Evolutionary conservation across 2,329 filamentous ascomycete species (phyloP), one percentile per base, ranked within the genome.

Genomic region (Chrysosporium keratinophilum): DNA sequence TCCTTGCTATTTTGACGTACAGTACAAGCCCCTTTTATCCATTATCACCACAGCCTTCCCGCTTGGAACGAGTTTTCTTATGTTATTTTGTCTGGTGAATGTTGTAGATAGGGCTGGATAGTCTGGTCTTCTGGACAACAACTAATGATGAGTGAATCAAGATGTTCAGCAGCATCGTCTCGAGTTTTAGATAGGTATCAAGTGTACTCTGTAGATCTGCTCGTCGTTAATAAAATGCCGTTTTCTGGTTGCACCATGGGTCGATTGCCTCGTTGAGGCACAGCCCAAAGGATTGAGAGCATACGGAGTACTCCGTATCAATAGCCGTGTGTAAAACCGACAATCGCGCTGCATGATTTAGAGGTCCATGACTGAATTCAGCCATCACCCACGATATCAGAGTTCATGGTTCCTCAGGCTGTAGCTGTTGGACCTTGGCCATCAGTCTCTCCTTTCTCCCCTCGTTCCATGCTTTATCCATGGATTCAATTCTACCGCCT

Each of bases 401-500:
- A 17, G 10, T 46, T 43, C 15, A 50, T 10, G 19, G 9, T 19
- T 43, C 3, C 17, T 57, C 28, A 28, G 45, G 14, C 17, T 41
- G 50, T 40, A 56, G 12, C 39, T 55, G 50, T 17, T 75, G 74
- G 15, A 83, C 78, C 11, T 76, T 78, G 49, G 79, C 78, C 64
- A 81, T 82, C 56, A 97, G 68, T 58, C 80, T 78, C 47, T 76
- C 77, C 67, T 95, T 83, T 58, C 87, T 78, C 1, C 81, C 81
- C 12, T 83, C 80, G 45, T 77, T 76, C 91, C 91, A 97, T 6
- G 76, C 76, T 64, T 81, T 83, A 64, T 97, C 87, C 76, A 89
- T 80, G 0, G 74, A 75, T 52, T 96, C 89, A 43, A 97, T 78
- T 71, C 87, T 94, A 0, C 93, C 93, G 1, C 93, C 93, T n/a